Percentiles rank a stretch among this genome's conserved stretches.
Conservation (phyloP, 306 rosid genomes). For the Hippophae gyantsensis region DNA sequence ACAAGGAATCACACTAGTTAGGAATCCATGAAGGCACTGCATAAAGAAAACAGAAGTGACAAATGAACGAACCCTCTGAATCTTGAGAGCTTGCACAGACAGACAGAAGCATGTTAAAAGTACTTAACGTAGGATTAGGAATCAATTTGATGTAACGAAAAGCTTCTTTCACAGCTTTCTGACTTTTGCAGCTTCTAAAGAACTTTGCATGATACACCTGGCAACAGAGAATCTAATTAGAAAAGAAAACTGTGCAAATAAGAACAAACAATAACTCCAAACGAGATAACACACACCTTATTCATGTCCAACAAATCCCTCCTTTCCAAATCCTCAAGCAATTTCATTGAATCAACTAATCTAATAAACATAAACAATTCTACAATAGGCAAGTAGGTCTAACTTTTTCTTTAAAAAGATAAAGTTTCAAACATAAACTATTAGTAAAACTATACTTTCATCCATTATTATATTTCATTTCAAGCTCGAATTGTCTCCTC, state of each 20-base stretch:
- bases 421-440: background rate
- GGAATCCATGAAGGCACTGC: constrained; percentile 3
- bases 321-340: constrained; percentile 74
- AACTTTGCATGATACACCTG: constrained; percentile 93
- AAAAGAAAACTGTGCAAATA: constrained; percentile 22
- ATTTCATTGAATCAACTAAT: constrained; percentile 49
- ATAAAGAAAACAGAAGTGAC: constrained; percentile 10
- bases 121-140: constrained; percentile 75
- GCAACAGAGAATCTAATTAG: constrained; percentile 27
- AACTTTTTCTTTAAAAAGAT: background rate
- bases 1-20: constrained; percentile 6
- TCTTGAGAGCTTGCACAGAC: constrained; percentile 78
- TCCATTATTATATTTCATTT: background rate
- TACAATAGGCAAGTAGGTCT: constrained; percentile 16
- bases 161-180: constrained; percentile 84
- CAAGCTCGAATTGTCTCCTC: too few relatives aligned
- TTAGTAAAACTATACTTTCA: background rate
- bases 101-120: constrained; percentile 94
- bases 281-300: constrained; percentile 47
- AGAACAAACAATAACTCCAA: constrained; percentile 14
- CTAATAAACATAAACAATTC: constrained; percentile 34
- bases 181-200: constrained; percentile 67
- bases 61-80: constrained; percentile 47
- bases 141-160: constrained; percentile 70
- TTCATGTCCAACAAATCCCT: constrained; percentile 73